Conservation (phyloP, 192 early-diverging fungal genomes). For the Pilaira anomala region DNA sequence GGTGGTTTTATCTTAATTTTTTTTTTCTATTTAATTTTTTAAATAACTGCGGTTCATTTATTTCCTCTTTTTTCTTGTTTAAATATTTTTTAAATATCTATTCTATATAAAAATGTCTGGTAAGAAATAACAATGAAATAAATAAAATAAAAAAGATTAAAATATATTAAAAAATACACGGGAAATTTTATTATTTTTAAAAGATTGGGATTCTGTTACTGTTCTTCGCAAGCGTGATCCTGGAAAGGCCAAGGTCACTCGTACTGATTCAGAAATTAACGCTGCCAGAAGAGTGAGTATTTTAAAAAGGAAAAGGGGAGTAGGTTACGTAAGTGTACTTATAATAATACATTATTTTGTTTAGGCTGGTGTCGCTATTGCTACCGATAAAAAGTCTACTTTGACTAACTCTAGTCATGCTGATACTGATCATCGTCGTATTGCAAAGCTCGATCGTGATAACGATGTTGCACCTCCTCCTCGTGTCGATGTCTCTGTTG, state of each 20-base stretch:
- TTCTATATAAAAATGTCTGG: no score
- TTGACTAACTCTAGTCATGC: slow-evolving; percentile 58
- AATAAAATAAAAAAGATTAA: no score
- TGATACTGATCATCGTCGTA: slow-evolving; percentile 66
- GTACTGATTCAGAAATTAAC: slow-evolving; percentile 63
- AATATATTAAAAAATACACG: no score
- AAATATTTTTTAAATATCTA: no score
- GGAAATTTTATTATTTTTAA: no score
- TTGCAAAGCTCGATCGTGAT: slow-evolving; percentile 85
- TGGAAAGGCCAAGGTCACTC: slow-evolving; percentile 56
- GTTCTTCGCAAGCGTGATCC: slow-evolving; percentile 76
- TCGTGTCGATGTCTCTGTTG: slow-evolving; percentile 66
- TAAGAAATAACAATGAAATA: no score
- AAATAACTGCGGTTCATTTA: no score
- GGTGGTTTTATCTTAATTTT: neutral
- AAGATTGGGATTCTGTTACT: slow-evolving; percentile 65
- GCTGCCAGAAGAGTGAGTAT: slow-evolving; percentile 63
- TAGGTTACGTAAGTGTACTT: neutral
- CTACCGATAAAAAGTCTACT: slow-evolving; percentile 68
- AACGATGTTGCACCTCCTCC: slow-evolving; percentile 75
- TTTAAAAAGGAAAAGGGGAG: neutral
- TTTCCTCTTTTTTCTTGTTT: no score
- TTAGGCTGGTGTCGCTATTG: slow-evolving; percentile 58
- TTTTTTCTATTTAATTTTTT: neutral
- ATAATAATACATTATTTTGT: neutral